These are phyloP conservation scores for Fraxinus quadrangulata DNA, from an alignment of 257 asterid genomes.

Conservation along the genomic window DNA sequence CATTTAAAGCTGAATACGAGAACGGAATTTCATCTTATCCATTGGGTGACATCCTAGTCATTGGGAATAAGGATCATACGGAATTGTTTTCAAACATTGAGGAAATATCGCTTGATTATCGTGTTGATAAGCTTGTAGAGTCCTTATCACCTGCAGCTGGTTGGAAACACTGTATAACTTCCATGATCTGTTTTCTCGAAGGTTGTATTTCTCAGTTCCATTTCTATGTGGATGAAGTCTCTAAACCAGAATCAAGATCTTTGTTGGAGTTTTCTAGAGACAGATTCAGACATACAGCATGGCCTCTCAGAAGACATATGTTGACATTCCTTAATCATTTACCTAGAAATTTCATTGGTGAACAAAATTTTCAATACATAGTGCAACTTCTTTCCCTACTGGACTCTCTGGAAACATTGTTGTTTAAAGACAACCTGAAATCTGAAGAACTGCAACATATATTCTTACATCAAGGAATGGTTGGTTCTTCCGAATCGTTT, in stretches of 20 bases:
- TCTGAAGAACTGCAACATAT: constrained; percentile 36
- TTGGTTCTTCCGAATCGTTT: constrained; percentile 6
- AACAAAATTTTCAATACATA: constrained; percentile 33
- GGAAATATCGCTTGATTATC: constrained; percentile 35
- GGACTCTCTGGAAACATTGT: constrained; percentile 25
- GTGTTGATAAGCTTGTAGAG: constrained; percentile 34
- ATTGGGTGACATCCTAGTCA: constrained; percentile 38
- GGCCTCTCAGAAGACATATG: constrained; percentile 37
- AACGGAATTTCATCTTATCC: constrained; percentile 19
- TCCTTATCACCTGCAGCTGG: constrained; percentile 32
- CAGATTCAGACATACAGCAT: constrained; percentile 22
- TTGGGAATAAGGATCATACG: constrained; percentile 33
- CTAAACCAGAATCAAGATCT: constrained; percentile 24
- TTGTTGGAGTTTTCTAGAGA: constrained; percentile 42
- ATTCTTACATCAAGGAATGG: constrained; percentile 19
- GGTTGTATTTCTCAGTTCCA: constrained; percentile 15
- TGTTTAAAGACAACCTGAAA: constrained; percentile 38
- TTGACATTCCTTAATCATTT: constrained; percentile 42
- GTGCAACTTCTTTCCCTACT: constrained; percentile 34
- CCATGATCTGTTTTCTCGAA: constrained; percentile 37
- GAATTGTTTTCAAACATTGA: constrained; percentile 32
- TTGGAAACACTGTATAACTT: constrained; percentile 32
- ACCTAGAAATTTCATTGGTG: constrained; percentile 36
- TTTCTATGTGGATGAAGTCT: constrained; percentile 14
- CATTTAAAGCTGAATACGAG: constrained; percentile 25